Evolutionary conservation across 768 basidiomycete species (phyloP), one percentile per base, ranked within the genome.

Genomic region (Lyophyllum semitale): DNA sequence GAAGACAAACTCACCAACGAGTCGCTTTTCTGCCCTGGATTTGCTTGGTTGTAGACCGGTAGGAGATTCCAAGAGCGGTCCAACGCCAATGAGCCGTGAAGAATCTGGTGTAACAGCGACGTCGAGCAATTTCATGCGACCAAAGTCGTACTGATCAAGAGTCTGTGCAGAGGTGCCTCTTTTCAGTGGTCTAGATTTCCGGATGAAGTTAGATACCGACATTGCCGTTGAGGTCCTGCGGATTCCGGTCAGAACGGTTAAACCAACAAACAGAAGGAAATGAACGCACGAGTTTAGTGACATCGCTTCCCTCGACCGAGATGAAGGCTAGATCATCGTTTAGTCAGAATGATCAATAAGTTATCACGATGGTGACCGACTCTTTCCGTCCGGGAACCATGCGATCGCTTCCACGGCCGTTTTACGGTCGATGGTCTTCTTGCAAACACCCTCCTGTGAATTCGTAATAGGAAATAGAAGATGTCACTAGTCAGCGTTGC

Each of bases 51-150:
- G 80, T 23, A 88, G 68, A 9, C 86, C 85, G 46, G 76, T 77
- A 1, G 80, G 79, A 4, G 88, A 89, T 51, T 78, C 71, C n/a
- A 85, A 71, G 30, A 91, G 68, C 6, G 85, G 87, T 1, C 85
- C 89, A 27, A 90, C 86, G 23, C 82, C 85, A 23, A 91, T 71
- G 49, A 91, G 73, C 9, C 87, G 80, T 37, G 72, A 66, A n/a
- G 77, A 75, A 63, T 90, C 88, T 2, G 84, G 83, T 0, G 87
- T 88, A 3, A 90, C 77, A 5, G 85, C 84, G 23, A 91, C 83
- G 63, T 89, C 87, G 62, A 87, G 87, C 8, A 90, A 71, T 53
- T 81, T 80, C 74, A 91, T 79, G 20, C 77, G 73, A 23, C 82
- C 79, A 53, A 91, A 82, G 54, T 82, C 66, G 63, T 88, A 86